Evolutionary conservation across 1,139 yeast species (phyloP).

Genomic region (Ogataea hybrid): DNA sequence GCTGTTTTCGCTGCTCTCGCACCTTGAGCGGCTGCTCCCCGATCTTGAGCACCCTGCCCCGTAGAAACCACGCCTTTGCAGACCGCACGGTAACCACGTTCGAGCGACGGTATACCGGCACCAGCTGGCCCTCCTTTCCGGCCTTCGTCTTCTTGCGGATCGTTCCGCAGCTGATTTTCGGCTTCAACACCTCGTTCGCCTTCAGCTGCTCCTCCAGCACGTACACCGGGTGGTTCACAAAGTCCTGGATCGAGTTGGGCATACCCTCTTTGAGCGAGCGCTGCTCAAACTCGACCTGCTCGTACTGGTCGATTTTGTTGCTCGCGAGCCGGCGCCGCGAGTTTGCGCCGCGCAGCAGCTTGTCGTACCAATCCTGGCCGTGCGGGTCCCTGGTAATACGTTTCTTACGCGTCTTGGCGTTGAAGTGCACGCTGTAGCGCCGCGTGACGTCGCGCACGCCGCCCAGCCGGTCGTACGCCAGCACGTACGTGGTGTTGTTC

Average conservation of each 20-base stretch:
- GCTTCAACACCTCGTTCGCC: conserved; percentile 68
- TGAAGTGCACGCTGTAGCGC: conserved; percentile 68
- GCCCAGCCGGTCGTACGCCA: conserved; percentile 70
- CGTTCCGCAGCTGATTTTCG: conserved; percentile 74
- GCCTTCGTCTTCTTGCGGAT: conserved; percentile 43
- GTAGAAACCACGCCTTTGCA: conserved; percentile 83
- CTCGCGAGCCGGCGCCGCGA: conserved; percentile 33
- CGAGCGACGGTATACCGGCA: conserved; percentile 64
- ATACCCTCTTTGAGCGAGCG: conserved; percentile 77
- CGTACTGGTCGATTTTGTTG: conserved; percentile 61
- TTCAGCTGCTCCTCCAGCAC: conserved; percentile 74
- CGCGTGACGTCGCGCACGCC: conserved; percentile 81
- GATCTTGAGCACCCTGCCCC: conserved; percentile 70
- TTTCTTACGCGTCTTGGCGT: conserved; percentile 72
- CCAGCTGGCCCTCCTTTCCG: conserved; percentile 35
- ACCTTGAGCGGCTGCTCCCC: conserved; percentile 67
- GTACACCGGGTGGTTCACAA: conserved; percentile 85
- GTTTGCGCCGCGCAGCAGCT: conserved; percentile 38
- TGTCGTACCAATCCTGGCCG: conserved; percentile 64
- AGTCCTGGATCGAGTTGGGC: conserved; percentile 81
- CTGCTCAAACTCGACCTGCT: conserved; percentile 65
- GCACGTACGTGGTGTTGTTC: conserved; percentile 60
- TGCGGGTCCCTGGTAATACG: conserved; percentile 60
- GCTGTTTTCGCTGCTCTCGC: conserved; percentile 19
- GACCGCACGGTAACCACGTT: conserved; percentile 65